These are phyloP conservation scores for Exserohilum rostratum DNA, from an alignment of 2,329 filamentous ascomycete genomes.

Conservation along the genomic window DNA sequence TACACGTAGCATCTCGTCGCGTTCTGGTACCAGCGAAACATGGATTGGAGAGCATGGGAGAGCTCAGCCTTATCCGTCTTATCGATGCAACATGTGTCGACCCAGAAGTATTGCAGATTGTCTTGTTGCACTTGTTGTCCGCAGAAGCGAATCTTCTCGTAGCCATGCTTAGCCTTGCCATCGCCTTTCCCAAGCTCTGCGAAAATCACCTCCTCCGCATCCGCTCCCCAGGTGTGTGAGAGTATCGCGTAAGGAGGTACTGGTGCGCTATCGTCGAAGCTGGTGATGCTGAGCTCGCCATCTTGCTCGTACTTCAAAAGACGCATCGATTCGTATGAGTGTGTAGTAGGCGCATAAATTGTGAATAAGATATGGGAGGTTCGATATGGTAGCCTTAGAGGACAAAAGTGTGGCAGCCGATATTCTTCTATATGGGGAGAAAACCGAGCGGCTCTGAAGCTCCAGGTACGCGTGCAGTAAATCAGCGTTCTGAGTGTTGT, in stretches of 20 bases:
- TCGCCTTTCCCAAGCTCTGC: conserved; percentile 16
- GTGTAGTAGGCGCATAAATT: conserved; percentile 1
- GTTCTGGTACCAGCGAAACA: conserved; percentile 5
- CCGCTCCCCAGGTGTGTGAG: conserved; percentile 36
- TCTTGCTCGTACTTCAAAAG: conserved; percentile 16
- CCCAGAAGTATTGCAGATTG: conserved; percentile 9
- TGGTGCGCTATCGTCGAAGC: not conserved
- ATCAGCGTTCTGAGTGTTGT: too few species aligned
- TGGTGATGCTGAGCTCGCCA: conserved; percentile 5
- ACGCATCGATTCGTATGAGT: conserved; percentile 12
- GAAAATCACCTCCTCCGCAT: conserved; percentile 35
- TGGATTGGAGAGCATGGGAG: not conserved
- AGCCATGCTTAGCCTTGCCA: conserved; percentile 6
- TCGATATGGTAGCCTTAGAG: conserved; percentile 9
- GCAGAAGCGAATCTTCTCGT: conserved; percentile 5
- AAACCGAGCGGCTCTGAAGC: too few species aligned
- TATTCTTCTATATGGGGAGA: not conserved
- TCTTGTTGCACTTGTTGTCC: conserved; percentile 2
- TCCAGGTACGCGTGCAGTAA: too few species aligned
- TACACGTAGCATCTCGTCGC: not conserved
- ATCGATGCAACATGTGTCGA: conserved; percentile 6
- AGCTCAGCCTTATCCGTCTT: conserved; percentile 1
- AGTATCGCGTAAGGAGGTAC: conserved; percentile 26
- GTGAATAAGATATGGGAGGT: conserved; percentile 5
- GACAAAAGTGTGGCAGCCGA: not conserved